Evolutionary conservation across 2,329 filamentous ascomycete species (phyloP).

Genomic region (Penicillium sp.): DNA sequence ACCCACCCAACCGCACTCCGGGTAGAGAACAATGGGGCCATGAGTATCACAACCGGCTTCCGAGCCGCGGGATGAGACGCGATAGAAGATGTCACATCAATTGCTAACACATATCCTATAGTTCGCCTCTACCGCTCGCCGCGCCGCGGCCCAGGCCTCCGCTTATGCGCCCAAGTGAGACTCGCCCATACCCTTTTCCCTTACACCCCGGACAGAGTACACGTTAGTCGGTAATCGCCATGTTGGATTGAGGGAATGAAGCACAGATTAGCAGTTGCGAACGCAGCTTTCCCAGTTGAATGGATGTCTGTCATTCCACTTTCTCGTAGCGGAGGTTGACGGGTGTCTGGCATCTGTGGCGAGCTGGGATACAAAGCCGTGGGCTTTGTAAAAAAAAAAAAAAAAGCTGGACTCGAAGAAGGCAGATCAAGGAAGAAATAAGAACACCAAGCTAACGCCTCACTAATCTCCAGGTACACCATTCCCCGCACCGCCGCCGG

Average conservation of each 20-base stretch:
- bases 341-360: neutral
- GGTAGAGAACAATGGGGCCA: constrained; percentile 3
- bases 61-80: constrained; percentile 15
- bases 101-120: constrained; percentile 23
- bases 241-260: neutral
- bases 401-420: neutral
- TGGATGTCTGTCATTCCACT: neutral
- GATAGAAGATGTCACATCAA: neutral
- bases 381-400: neutral
- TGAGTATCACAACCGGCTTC: constrained; percentile 4
- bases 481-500: constrained; percentile 50
- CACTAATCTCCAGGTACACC: constrained; percentile 46
- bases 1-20: neutral
- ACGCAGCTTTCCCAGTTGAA: neutral
- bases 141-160: constrained; percentile 47
- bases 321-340: neutral
- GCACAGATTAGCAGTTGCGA: neutral
- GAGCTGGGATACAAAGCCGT: neutral
- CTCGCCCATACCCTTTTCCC: constrained; percentile 1
- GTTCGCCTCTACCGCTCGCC: constrained; percentile 38
- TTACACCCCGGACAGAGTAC: neutral
- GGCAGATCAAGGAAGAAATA: neutral
- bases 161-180: constrained; percentile 59
- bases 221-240: neutral
- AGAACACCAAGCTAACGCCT: constrained; percentile 5